These are phyloP conservation scores for Rutstroemia sp. DNA, from an alignment of 2,329 filamentous ascomycete genomes.

Conservation along the genomic window DNA sequence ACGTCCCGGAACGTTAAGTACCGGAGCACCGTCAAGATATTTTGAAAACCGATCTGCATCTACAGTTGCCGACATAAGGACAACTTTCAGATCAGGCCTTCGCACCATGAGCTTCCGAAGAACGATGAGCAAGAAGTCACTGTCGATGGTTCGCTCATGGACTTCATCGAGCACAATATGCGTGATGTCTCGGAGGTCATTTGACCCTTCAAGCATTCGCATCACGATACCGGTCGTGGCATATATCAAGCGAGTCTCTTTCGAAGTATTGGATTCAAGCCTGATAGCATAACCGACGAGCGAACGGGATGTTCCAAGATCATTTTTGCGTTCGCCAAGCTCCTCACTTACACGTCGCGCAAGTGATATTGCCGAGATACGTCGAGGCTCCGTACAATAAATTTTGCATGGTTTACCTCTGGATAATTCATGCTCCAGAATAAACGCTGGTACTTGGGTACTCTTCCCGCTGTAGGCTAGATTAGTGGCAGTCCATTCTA, in stretches of 20 bases:
- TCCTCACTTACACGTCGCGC: conserved; percentile 92
- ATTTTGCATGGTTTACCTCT: conserved; percentile 80
- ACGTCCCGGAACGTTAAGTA: conserved; percentile 83
- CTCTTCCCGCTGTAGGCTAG: conserved; percentile 67
- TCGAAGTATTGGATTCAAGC: conserved; percentile 77
- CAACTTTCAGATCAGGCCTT: conserved; percentile 76
- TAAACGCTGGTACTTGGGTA: conserved; percentile 91
- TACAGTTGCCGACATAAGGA: conserved; percentile 96
- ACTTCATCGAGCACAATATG: conserved; percentile 97
- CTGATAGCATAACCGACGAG: conserved; percentile 92
- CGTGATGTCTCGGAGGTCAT: conserved; percentile 81
- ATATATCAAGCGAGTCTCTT: conserved; percentile 79
- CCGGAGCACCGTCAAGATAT: conserved; percentile 78
- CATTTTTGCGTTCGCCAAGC: conserved; percentile 74
- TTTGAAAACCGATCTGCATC: conserved; percentile 86
- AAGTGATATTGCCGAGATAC: conserved; percentile 93
- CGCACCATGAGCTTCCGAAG: conserved; percentile 72
- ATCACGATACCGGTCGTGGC: conserved; percentile 93
- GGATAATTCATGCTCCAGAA: conserved; percentile 81
- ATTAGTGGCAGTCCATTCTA: background rate
- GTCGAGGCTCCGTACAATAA: conserved; percentile 89
- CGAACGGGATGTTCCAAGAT: conserved; percentile 75
- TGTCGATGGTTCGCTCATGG: conserved; percentile 93
- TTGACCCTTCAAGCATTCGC: conserved; percentile 87
- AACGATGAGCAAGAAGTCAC: conserved; percentile 90